Evolutionary conservation across 2,329 filamentous ascomycete species (phyloP).

Genomic region (Aureobasidium mangrovei): DNA sequence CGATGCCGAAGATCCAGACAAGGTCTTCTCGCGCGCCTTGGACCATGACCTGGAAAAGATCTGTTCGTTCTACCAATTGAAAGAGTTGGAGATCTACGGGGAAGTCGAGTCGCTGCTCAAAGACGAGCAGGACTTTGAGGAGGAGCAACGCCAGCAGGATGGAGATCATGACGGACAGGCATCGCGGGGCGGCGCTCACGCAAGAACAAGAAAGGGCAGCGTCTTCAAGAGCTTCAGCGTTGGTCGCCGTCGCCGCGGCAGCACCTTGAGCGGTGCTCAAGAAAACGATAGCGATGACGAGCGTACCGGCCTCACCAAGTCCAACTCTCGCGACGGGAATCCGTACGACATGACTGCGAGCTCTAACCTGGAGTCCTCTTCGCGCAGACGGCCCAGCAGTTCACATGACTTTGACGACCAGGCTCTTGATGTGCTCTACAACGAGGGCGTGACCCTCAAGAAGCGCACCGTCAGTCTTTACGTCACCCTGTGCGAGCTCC

Average conservation of each 20-base stretch:
- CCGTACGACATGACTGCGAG: conserved; percentile 15
- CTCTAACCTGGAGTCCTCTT: conserved; percentile 1
- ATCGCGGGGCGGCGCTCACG: conserved; percentile 7
- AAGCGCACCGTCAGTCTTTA: conserved; percentile 82
- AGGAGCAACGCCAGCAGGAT: conserved; percentile 36
- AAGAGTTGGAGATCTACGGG: conserved; percentile 77
- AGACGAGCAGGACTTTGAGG: conserved; percentile 63
- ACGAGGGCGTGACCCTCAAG: conserved; percentile 75
- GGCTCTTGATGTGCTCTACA: conserved; percentile 58
- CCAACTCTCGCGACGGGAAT: conserved; percentile 18
- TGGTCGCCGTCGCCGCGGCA: conserved; percentile 36
- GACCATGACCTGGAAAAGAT: conserved; percentile 92
- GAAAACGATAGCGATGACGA: conserved; percentile 52
- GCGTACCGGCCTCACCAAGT: conserved; percentile 35
- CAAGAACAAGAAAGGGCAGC: conserved; percentile 38
- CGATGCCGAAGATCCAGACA: conserved; percentile 61
- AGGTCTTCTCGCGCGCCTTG: conserved; percentile 70
- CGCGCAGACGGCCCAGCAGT: conserved; percentile 10
- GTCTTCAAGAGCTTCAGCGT: conserved; percentile 45
- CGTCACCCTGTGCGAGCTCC: conserved; percentile 87
- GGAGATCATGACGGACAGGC: conserved; percentile 1
- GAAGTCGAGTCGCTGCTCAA: conserved; percentile 69
- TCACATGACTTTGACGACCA: conserved; percentile 66
- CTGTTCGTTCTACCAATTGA: conserved; percentile 77
- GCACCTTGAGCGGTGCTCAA: conserved; percentile 33